Evolutionary conservation across 148 eudicot species (phyloP).

Genomic region (Silene latifolia): DNA sequence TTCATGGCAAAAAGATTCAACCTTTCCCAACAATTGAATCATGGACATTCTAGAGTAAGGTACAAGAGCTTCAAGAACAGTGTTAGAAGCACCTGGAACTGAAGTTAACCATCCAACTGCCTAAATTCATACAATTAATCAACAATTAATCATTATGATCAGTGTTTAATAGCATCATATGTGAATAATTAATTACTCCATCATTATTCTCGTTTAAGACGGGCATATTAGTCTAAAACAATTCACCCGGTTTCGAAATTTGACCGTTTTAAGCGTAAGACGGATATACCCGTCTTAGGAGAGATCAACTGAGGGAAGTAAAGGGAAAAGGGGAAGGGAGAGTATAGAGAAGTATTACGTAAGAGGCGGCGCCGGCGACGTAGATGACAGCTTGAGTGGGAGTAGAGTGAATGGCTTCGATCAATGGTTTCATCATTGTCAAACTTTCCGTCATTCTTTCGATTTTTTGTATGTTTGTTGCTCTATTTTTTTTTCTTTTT

Average conservation of each 20-base stretch:
- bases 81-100: slow-evolving; percentile 92
- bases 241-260: too few relatives aligned
- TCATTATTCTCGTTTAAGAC: too few relatives aligned
- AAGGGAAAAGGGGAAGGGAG: background rate
- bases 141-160: background rate
- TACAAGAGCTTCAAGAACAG: slow-evolving; percentile 71
- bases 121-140: slow-evolving; percentile 27
- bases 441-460: slow-evolving; percentile 10
- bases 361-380: slow-evolving; percentile 94
- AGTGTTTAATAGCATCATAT: too few relatives aligned
- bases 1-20: background rate
- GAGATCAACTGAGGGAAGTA: too few relatives aligned
- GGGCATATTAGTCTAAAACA: too few relatives aligned
- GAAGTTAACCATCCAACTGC: slow-evolving; percentile 74
- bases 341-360: slow-evolving; percentile 32
- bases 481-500: background rate
- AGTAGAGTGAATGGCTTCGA: slow-evolving; percentile 70
- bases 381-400: slow-evolving; percentile 80
- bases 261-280: too few relatives aligned
- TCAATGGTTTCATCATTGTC: slow-evolving; percentile 31
- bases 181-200: too few relatives aligned
- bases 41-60: slow-evolving; percentile 86
- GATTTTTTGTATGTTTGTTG: background rate
- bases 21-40: slow-evolving; percentile 90
- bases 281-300: too few relatives aligned